These are phyloP conservation scores for Eucalyptus pumila DNA, from an alignment of 345 rosid genomes.

Conservation along the genomic window DNA sequence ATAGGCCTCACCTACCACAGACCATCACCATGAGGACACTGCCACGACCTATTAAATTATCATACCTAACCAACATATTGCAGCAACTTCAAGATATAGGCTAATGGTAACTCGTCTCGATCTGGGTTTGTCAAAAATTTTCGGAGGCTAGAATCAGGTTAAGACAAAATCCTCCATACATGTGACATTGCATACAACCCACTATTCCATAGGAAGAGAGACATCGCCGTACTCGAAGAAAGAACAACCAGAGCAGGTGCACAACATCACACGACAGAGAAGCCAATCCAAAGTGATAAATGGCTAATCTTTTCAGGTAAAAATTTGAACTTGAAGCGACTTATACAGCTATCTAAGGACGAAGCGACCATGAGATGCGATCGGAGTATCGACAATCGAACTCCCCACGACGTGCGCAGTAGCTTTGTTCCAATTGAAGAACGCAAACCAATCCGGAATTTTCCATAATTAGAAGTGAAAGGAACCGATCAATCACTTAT, in stretches of 20 bases:
- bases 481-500: neutral
- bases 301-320: neutral
- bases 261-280: neutral
- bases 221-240: neutral
- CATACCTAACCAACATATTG: neutral
- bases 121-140: neutral
- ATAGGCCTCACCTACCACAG: constrained; percentile 78
- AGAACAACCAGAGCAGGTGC: neutral
- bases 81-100: neutral
- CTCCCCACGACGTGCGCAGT: neutral
- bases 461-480: neutral
- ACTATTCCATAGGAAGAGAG: neutral
- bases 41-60: neutral
- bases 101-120: neutral
- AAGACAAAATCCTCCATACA: neutral
- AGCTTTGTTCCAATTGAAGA: neutral
- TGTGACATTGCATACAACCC: neutral
- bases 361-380: neutral
- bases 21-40: neutral
- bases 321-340: neutral
- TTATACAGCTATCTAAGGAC: neutral
- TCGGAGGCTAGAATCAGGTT: neutral
- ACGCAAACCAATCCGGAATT: neutral
- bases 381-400: neutral
- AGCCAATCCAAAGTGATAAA: neutral